A percentile compares a stretch with the other conserved stretches of the same genome.
Conservation (phyloP, 441 rosid genomes). For the Mallotus japonicus region DNA sequence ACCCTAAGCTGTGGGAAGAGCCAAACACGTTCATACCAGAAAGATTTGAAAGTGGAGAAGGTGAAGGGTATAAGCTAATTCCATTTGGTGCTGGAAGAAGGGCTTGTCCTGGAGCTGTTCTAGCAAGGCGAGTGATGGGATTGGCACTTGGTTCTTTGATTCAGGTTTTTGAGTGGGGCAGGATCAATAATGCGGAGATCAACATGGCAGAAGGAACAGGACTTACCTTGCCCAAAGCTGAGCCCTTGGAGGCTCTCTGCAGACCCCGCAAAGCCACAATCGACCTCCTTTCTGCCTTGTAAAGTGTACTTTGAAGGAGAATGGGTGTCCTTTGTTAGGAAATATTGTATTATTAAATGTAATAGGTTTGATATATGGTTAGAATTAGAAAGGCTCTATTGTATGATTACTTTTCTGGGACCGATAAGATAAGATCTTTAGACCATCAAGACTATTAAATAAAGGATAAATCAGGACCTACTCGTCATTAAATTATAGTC, state of each 20-base stretch:
- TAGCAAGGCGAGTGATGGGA: slow-evolving; percentile 31
- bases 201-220: slow-evolving; percentile 33
- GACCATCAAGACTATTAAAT: too few relatives aligned
- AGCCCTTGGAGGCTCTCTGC: slow-evolving; percentile 36
- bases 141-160: slow-evolving; percentile 30
- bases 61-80: slow-evolving; percentile 23
- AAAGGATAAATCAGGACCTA: too few relatives aligned
- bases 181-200: slow-evolving; percentile 23
- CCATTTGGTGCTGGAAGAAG: slow-evolving; percentile 44
- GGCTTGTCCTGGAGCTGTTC: slow-evolving; percentile 38
- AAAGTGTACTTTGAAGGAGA: background rate
- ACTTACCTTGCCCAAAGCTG: slow-evolving; percentile 30
- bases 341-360: too few relatives aligned
- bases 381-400: too few relatives aligned
- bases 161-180: slow-evolving; percentile 45
- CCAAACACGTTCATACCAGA: slow-evolving; percentile 49
- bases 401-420: too few relatives aligned
- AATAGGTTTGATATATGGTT: too few relatives aligned
- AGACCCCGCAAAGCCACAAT: slow-evolving; percentile 29
- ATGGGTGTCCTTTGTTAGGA: too few relatives aligned
- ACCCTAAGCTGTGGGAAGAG: slow-evolving; percentile 34
- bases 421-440: too few relatives aligned
- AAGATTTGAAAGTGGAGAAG: slow-evolving; percentile 27
- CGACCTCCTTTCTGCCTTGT: slow-evolving; percentile 11
- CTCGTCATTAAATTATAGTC: too few relatives aligned